These are phyloP conservation scores for Kodamaea hsintzibuensis DNA, from an alignment of 805 yeast species.

Conservation along the genomic window DNA sequence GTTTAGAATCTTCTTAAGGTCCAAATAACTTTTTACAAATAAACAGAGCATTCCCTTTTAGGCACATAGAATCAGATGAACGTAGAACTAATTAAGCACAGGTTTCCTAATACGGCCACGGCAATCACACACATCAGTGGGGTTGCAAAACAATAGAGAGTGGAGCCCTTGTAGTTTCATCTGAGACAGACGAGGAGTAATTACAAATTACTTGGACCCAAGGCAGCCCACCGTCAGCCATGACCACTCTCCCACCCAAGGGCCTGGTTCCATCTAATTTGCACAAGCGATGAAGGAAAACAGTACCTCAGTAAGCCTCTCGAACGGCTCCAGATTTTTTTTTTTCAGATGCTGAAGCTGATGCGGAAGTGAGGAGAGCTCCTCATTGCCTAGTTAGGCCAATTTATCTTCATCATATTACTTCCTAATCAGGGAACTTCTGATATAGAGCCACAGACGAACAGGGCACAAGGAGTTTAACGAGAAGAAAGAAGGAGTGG, in stretches of 20 bases:
- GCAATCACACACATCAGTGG: slow-evolving; percentile 7
- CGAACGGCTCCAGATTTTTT: not conserved
- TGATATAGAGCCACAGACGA: slow-evolving; percentile 1
- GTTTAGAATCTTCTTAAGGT: not conserved
- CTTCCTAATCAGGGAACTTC: slow-evolving; percentile 6
- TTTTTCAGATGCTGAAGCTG: not conserved
- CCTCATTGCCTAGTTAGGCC: slow-evolving; percentile 5
- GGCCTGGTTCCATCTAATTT: too few relatives aligned
- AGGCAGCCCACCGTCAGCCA: too few relatives aligned
- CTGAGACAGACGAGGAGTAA: not conserved
- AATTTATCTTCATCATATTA: slow-evolving; percentile 1
- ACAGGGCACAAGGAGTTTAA: not conserved
- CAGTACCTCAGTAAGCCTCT: not conserved
- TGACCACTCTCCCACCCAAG: too few relatives aligned
- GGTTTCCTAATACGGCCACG: slow-evolving; percentile 6
- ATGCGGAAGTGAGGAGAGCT: not conserved
- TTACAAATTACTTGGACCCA: not conserved
- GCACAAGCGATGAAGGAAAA: too few relatives aligned
- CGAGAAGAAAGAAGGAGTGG: not conserved
- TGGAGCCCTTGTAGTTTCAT: not conserved
- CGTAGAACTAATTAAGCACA: slow-evolving; percentile 7
- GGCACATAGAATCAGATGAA: slow-evolving; percentile 1
- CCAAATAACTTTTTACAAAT: not conserved
- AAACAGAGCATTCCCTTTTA: not conserved
- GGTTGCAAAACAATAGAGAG: slow-evolving; percentile 1